Conservation (phyloP, 176 grass and related monocot species). For the Chloris gayana region DNA sequence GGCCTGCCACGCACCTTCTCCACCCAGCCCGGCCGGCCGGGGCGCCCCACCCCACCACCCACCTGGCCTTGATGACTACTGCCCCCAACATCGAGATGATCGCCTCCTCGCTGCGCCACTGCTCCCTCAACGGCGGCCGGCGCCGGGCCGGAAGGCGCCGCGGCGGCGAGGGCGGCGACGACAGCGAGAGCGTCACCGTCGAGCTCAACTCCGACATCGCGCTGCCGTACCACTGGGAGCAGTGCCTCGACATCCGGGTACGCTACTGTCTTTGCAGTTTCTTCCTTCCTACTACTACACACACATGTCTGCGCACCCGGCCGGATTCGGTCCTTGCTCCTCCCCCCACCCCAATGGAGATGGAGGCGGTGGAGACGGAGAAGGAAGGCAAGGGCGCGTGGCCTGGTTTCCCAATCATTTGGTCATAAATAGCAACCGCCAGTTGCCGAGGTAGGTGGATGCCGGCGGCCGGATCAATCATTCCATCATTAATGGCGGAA, state of each 20-base stretch:
- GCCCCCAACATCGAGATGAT: constrained; percentile 80
- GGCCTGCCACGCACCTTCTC: not conserved
- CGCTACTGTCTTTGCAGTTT: too few relatives aligned
- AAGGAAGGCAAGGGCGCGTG: not conserved
- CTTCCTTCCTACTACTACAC: not conserved
- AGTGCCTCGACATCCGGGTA: constrained; percentile 98
- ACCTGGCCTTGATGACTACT: constrained; percentile 59
- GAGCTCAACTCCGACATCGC: constrained; percentile 92
- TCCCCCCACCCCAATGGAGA: not conserved
- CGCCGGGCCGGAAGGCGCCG: constrained; percentile 7
- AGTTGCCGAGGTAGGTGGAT: constrained; percentile 43
- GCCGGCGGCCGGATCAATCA: constrained; percentile 55
- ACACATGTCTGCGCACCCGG: not conserved
- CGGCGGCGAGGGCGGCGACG: constrained; percentile 34
- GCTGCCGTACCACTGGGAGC: constrained; percentile 97
- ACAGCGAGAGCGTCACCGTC: constrained; percentile 61
- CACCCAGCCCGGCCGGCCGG: constrained; percentile 19
- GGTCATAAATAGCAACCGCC: constrained; percentile 43
- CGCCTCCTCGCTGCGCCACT: constrained; percentile 65
- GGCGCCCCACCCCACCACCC: not conserved
- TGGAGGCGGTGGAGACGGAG: too few relatives aligned
- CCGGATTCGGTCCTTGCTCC: not conserved
- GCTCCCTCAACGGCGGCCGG: constrained; percentile 49
- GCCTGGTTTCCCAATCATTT: constrained; percentile 43
- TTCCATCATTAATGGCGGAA: constrained; percentile 73